Evolutionary conservation across 2,329 filamentous ascomycete genomes (phyloP), one percentile per base, ranked within the genome.

Genomic region (Huntiella abstrusa): DNA sequence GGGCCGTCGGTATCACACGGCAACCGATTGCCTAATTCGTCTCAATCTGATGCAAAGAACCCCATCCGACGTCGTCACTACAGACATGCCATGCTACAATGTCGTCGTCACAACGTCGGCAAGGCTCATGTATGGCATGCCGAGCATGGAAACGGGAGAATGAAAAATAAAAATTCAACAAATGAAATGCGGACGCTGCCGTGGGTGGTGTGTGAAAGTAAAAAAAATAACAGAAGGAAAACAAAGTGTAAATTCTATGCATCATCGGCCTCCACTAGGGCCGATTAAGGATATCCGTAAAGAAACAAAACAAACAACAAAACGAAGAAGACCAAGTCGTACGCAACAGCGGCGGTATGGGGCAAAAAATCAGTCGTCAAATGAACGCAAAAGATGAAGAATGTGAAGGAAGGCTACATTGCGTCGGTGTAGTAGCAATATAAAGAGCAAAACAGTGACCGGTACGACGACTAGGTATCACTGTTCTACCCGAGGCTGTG

Each of bases 401-500:
- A 33, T 17, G 35, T 41, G 11, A 35, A 28, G 22, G 13, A 5
- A 33, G 15, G 35, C 17, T 38, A 19, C 22, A 28, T 10, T 7
- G 4, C 22, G 2, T 7, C 22, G 8, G 22, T 28, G 22, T 10
- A 28, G 22, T 33, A 17, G 12, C 13, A 33, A 46, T 35, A 45
- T 37, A 16, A 19, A 37, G 10, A 40, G 33, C 37, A 34, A 32
- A 28, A 13, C 8, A 19, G 35, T n/a, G 32, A 13, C 17, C n/a
- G 32, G 13, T 33, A 13, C 17, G 22, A 33, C 33, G 36, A 22
- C n/a, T 33, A 11, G 40, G 34, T 4, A 33, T 33, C 39, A 52
- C 47, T 48, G 46, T 34, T 52, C 51, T 1, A 49, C 51, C 43
- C 58, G 61, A 17, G 59, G 59, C 48, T 65, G 62, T 22, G 64